Conservation (phyloP, 192 early-diverging fungal genomes). For the Backusella westeae region DNA sequence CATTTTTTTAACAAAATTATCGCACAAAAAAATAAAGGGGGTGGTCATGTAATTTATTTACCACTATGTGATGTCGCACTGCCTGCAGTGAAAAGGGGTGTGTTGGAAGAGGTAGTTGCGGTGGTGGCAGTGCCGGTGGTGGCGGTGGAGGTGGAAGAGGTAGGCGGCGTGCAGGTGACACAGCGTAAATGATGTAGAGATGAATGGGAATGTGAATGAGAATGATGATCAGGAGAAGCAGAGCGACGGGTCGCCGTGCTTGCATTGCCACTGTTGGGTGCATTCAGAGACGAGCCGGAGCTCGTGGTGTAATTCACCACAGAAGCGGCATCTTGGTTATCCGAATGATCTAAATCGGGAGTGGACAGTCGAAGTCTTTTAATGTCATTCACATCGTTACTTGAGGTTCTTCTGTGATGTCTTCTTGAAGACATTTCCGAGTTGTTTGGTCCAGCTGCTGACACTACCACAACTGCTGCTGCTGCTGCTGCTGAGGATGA, state of each 20-base stretch:
- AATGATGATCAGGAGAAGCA: slow-evolving; percentile 10
- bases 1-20: not conserved
- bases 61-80: not conserved
- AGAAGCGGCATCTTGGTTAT: not conserved
- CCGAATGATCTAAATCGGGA: slow-evolving; percentile 19
- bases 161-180: slow-evolving; percentile 11
- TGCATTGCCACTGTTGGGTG: not conserved
- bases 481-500: not conserved
- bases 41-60: not conserved
- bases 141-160: not conserved
- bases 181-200: slow-evolving; percentile 5
- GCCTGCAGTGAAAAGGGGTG: not conserved
- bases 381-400: slow-evolving; percentile 35
- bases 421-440: slow-evolving; percentile 9
- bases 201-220: slow-evolving; percentile 1
- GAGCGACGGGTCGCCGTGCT: not conserved
- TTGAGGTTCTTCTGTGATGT: slow-evolving; percentile 40
- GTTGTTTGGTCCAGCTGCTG: not conserved
- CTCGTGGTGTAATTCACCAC: not conserved
- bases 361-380: slow-evolving; percentile 28
- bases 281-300: not conserved
- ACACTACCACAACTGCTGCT: not conserved
- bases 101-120: not conserved
- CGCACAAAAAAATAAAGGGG: not conserved
- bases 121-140: not conserved